Base-by-base conservation (phyloP, 164 flowering plant genomes). In the Kalanchoe fedtschenkoi region DNA sequence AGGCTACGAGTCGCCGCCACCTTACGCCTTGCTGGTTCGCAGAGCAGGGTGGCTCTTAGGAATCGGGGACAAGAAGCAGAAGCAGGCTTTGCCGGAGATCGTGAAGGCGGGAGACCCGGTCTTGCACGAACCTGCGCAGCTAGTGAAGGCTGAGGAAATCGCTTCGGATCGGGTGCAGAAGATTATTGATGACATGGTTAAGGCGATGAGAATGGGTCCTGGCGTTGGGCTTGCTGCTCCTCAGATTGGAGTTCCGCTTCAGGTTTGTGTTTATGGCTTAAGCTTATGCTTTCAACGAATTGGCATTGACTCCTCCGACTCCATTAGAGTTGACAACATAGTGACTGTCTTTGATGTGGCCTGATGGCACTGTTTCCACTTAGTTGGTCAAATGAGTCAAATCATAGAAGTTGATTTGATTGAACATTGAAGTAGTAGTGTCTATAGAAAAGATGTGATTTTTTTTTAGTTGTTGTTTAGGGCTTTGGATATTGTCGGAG, bases 181-280 rank as follows among this genome's bases (percentile, higher is more conserved):
- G 72, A 80, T 89, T 6, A 80, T 92, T 47, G 91, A 89, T 60
- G 88, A 89, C 63, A 89, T 89, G 98, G 67, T 87, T 26, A 63
- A 58, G 57, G 89, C 73, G 11, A 86, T 92, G 97, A 76, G 98
- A 67, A 71, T 67, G 57, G 95, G 84, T 46, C 96, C 96, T 72
- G 98, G 98, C 19, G 98, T 92, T 66, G 97, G 98, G 11, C 88
- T 92, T 59, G 97, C 98, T 70, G 98, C 96, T 63, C 91, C 98
- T 16, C 96, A 92, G 66, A 86, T 92, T 73, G 98, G 98, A 5
- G 63, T 89, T 33, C 95, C 98, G 0, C 75, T 89, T 55, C 80
- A 72, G 87, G 96, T 70, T 59, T 56, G 69, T 68, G 57, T 11
- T 28, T 58, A 21, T 29, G 22, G 13, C 35, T 57, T 26, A 28